Percentiles rank a stretch among this genome's conserved stretches.
Conservation (phyloP, 2,329 filamentous ascomycete genomes). For the Cladophialophora bantiana region DNA sequence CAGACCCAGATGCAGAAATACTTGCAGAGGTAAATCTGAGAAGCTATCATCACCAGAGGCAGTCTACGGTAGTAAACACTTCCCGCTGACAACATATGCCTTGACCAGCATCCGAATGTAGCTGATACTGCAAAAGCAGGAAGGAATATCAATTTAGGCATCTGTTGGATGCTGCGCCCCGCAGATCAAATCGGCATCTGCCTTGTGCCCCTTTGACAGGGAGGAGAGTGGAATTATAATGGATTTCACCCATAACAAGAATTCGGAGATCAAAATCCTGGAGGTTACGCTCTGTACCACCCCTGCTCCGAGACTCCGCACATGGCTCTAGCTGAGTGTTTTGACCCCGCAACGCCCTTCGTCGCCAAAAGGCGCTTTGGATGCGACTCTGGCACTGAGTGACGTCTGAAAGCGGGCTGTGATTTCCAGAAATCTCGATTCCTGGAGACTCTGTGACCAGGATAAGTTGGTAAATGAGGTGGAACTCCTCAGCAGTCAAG, state of each 20-base stretch:
- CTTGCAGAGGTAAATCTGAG: not conserved
- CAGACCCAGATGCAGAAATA: not conserved
- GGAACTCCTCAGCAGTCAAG: too few relatives aligned
- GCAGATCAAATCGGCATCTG: not conserved
- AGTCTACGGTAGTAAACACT: not conserved
- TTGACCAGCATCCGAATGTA: not conserved
- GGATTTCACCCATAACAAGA: not conserved
- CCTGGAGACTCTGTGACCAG: too few relatives aligned
- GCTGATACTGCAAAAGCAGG: not conserved
- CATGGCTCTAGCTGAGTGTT: not conserved
- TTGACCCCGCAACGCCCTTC: not conserved
- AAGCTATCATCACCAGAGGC: not conserved
- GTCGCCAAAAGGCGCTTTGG: not conserved
- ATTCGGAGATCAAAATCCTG: not conserved
- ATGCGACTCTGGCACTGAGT: not conserved
- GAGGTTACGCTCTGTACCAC: not conserved
- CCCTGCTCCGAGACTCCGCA: not conserved
- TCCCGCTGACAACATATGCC: not conserved
- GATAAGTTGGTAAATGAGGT: too few relatives aligned
- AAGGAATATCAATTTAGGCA: not conserved
- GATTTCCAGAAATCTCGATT: not conserved
- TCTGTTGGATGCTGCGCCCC: not conserved
- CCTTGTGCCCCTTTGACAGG: not conserved
- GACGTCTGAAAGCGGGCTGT: not conserved
- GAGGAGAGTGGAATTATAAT: not conserved